Percentiles rank a stretch among this genome's conserved stretches.
These are phyloP conservation scores for Sesbania bispinosa DNA, from an alignment of 306 rosid genomes.

Conservation along the genomic window DNA sequence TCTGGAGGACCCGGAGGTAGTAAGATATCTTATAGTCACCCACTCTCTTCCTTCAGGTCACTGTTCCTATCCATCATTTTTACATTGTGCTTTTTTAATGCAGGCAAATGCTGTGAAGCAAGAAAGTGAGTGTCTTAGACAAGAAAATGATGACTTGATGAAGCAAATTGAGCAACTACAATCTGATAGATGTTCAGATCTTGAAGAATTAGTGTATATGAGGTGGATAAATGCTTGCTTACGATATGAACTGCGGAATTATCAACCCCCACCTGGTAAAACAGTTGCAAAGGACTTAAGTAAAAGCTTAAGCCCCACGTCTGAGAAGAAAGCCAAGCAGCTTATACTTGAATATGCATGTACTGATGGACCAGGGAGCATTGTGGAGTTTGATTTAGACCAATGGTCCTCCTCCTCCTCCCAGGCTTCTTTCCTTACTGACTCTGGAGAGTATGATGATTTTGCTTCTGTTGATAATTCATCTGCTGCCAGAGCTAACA, in stretches of 20 bases:
- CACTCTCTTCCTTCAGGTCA: neutral
- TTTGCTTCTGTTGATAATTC: slow-evolving; percentile 40
- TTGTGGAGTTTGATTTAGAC: slow-evolving; percentile 55
- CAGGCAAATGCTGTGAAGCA: slow-evolving; percentile 50
- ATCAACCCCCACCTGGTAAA: slow-evolving; percentile 56
- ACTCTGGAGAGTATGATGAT: slow-evolving; percentile 55
- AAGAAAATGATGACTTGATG: slow-evolving; percentile 44
- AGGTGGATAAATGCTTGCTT: slow-evolving; percentile 91
- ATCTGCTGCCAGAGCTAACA: slow-evolving; percentile 38
- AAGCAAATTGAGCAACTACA: slow-evolving; percentile 65
- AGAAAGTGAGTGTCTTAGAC: slow-evolving; percentile 42
- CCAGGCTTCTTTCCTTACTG: slow-evolving; percentile 48
- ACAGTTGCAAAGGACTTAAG: slow-evolving; percentile 78
- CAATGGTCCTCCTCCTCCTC: slow-evolving; percentile 68
- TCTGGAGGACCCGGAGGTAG: slow-evolving; percentile 59
- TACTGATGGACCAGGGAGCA: slow-evolving; percentile 40
- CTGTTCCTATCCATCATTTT: neutral
- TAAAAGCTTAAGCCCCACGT: slow-evolving; percentile 61
- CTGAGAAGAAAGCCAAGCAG: slow-evolving; percentile 82
- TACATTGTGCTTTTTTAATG: slow-evolving; percentile 10
- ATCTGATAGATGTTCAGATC: slow-evolving; percentile 61
- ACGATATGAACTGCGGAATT: slow-evolving; percentile 70
- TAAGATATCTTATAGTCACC: neutral
- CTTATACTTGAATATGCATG: slow-evolving; percentile 78
- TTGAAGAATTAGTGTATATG: slow-evolving; percentile 79